Evolutionary conservation across 495 filamentous ascomycete genomes (phyloP), one percentile per base, ranked within the genome.

Genomic region (Lophium mytilinum): DNA sequence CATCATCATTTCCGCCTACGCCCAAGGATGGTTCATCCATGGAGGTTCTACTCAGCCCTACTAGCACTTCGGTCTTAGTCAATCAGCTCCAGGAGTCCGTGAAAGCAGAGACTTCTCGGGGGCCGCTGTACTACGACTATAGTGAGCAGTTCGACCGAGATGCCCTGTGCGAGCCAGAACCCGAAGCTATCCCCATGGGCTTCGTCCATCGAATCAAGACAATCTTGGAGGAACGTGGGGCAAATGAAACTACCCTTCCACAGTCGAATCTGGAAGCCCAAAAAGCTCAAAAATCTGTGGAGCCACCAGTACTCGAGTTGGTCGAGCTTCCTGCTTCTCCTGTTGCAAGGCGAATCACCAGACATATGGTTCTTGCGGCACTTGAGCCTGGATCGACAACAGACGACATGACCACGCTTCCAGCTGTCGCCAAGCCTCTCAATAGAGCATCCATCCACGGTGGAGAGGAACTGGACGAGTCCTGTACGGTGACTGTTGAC

Each of bases 291-390:
- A 60, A 68, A 17, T 57, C 64, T 50, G 66, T 55, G 18, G 70
- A 67, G 54, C 57, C 64, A 24, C 66, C 66, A 7, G 60, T 52
- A 17, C 62, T 61, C 17, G 68, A 63, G 3, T 35, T 65, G 3
- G 56, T 56, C 18, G 64, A 68, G 49, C 64, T 66, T 42, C 50
- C 59, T 37, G 57, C 51, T 8, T 58, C 60, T 39, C 68, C 65
- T 11, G 56, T 65, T 11, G 57, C 60, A 8, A 57, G 61, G 24
- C 60, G 69, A 6, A 60, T 73, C 14, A 71, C 69, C 11, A 43
- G 69, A 48, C 68, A 70, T 18, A 24, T 71, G 52, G 55, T 73
- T 9, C 61, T 66, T 21, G 66, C 67, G 17, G 66, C 60, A 21
- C 43, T 71, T 17, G 64, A 56, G 0, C 43, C 57, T 3, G 51